Evolutionary conservation across 1,139 yeast genomes (phyloP).

Genomic region (Komagataea norvegica): DNA sequence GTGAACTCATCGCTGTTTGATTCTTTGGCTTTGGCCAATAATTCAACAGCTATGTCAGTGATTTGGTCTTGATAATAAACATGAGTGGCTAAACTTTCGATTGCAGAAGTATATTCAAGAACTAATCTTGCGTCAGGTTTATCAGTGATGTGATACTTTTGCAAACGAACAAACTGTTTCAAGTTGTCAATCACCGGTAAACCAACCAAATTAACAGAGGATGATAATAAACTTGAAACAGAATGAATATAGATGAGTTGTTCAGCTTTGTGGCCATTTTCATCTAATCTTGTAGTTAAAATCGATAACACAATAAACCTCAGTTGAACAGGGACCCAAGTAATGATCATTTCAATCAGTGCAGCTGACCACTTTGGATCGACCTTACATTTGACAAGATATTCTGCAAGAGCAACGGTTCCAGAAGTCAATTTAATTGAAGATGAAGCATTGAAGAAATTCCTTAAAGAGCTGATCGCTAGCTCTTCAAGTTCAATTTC

Average conservation of each 20-base stretch:
- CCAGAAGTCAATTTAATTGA: slow-evolving; percentile 46
- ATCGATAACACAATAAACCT: slow-evolving; percentile 62
- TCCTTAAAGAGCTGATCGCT: slow-evolving; percentile 40
- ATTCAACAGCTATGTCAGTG: slow-evolving; percentile 65
- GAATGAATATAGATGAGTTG: slow-evolving; percentile 49
- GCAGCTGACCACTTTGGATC: slow-evolving; percentile 46
- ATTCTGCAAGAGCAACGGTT: slow-evolving; percentile 40
- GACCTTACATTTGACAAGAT: slow-evolving; percentile 29
- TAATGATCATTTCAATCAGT: slow-evolving; percentile 60
- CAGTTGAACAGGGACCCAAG: slow-evolving; percentile 85
- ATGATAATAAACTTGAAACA: slow-evolving; percentile 65
- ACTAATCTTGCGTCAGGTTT: slow-evolving; percentile 17
- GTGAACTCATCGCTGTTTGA: slow-evolving; percentile 7
- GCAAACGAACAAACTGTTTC: slow-evolving; percentile 57
- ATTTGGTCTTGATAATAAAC: slow-evolving; percentile 76
- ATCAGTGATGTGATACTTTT: slow-evolving; percentile 33
- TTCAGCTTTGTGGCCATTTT: slow-evolving; percentile 13
- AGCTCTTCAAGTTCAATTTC: slow-evolving; percentile 29
- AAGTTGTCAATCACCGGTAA: slow-evolving; percentile 81
- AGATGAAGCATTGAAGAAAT: slow-evolving; percentile 48
- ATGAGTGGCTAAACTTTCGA: slow-evolving; percentile 64
- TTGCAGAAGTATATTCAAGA: slow-evolving; percentile 37
- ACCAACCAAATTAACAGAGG: slow-evolving; percentile 83
- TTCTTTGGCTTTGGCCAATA: slow-evolving; percentile 32
- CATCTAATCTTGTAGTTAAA: slow-evolving; percentile 32